These are phyloP conservation scores for Kandelia obovata DNA, from an alignment of 345 rosid species.

Conservation along the genomic window DNA sequence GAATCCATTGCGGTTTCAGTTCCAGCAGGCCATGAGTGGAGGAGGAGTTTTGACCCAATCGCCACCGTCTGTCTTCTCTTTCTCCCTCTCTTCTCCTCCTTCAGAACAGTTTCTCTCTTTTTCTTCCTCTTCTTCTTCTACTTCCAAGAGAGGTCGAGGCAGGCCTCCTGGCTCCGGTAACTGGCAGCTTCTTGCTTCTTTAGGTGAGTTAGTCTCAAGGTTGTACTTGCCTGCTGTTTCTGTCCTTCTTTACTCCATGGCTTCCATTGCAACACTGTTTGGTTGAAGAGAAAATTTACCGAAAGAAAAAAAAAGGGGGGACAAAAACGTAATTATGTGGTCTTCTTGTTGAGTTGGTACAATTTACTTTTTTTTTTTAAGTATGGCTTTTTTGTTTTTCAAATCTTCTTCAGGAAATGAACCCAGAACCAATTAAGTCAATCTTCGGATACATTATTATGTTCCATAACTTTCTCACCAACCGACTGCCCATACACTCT, in stretches of 20 bases:
- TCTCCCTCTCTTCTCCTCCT: background rate
- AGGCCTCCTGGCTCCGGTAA: slow-evolving; percentile 52
- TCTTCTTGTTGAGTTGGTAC: background rate
- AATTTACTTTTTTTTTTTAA: background rate
- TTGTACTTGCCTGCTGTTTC: background rate
- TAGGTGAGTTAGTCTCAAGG: slow-evolving; percentile 37
- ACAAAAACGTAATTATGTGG: background rate
- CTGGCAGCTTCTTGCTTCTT: slow-evolving; percentile 59
- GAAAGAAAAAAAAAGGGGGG: background rate
- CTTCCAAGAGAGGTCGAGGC: slow-evolving; percentile 49
- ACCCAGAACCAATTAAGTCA: background rate
- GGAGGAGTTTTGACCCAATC: background rate
- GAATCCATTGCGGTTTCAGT: background rate
- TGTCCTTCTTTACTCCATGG: background rate
- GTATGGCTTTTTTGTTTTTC: background rate
- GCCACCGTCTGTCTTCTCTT: slow-evolving; percentile 5
- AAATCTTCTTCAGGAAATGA: background rate
- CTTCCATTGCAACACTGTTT: background rate
- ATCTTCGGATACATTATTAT: background rate
- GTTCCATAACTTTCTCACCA: background rate
- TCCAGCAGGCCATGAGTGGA: background rate
- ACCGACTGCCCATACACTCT: background rate
- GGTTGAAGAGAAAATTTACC: background rate
- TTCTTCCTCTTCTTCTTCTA: slow-evolving; percentile 27
- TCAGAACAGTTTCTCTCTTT: slow-evolving; percentile 23